Base-by-base conservation (phyloP, 345 rosid species). In the Aethionema arabicum region DNA sequence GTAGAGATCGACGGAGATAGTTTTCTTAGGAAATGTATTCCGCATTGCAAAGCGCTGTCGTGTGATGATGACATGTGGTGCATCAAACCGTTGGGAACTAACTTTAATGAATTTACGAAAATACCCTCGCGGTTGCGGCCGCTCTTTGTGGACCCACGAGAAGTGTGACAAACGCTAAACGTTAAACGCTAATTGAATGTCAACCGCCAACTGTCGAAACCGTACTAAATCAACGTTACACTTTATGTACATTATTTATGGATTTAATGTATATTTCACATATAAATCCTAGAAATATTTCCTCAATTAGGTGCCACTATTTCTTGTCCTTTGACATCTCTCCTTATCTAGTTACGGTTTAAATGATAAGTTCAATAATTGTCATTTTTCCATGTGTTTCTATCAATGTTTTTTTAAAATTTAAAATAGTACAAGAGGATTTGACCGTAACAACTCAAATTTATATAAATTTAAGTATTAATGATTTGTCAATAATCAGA, bases 61-160 rank as follows among this genome's bases (percentile, higher is more conserved):
- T 86, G 95, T 76, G 85, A 84, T 0, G 89, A 84, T 46, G 96
- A 89, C 59, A 68, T 79, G 73, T 89, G 96, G 96, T 89, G 96
- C 77, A 80, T 89, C 42, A 89, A 86, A 68, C 72, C 80, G 12
- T 56, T 89, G 81, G 76, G 75, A 70, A 35, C 11, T n/a, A 31
- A 67, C 33, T 46, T 58, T 48, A 52, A 47, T 50, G 78, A 74
- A 48, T 56, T 75, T 65, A 74, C 74, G 12, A 32, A 68, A 9
- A 32, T 32, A 8, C 37, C 8, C 2, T 60, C 66, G 42, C 62
- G 78, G 54, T 65, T 63, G 54, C 63, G 69, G 9, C 54, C 80
- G 32, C 81, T 89, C 69, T 89, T 89, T 73, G 95, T 89, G 59
- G 96, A 89, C 76, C 96, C 96, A 27, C 80, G 96, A 76, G 96